These are phyloP conservation scores for Calophaca sinica DNA, from an alignment of 306 rosid species.

Conservation along the genomic window DNA sequence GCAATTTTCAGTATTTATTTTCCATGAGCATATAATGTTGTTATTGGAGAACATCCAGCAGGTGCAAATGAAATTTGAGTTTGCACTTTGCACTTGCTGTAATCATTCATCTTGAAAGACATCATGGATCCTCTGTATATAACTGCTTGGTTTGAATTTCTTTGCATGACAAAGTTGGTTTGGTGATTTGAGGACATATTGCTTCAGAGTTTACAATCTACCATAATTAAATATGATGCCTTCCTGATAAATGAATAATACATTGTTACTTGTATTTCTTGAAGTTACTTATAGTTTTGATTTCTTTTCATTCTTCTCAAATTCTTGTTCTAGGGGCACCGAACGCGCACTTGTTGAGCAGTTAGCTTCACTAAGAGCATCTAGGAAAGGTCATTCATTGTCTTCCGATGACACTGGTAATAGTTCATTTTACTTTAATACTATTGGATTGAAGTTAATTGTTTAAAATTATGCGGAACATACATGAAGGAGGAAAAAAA, in stretches of 20 bases:
- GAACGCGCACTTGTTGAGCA: slow-evolving; percentile 74
- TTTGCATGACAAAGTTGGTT: too few species aligned
- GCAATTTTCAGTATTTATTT: slow-evolving; percentile 8
- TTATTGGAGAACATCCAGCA: background rate
- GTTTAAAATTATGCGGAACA: slow-evolving; percentile 25
- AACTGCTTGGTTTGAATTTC: background rate
- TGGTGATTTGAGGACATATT: too few species aligned
- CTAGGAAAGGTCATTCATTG: slow-evolving; percentile 49
- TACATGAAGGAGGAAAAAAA: background rate
- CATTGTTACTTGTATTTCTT: background rate
- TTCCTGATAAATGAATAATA: slow-evolving; percentile 24
- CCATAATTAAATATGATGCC: background rate
- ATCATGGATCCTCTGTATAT: slow-evolving; percentile 1
- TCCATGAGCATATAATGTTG: too few species aligned
- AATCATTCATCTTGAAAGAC: slow-evolving; percentile 28
- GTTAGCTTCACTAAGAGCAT: slow-evolving; percentile 68
- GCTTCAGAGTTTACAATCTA: background rate
- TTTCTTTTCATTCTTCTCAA: slow-evolving; percentile 35
- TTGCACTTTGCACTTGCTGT: background rate
- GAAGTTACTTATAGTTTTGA: slow-evolving; percentile 23
- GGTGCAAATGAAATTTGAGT: background rate
- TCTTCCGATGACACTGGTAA: slow-evolving; percentile 55
- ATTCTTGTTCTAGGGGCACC: slow-evolving; percentile 55
- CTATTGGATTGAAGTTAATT: slow-evolving; percentile 3
- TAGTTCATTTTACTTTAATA: slow-evolving; percentile 29